Percentiles rank a stretch among this genome's conserved stretches.
phyloP scores from a whole-genome alignment of 371 early-diverging fungal genomes.

The Lichtheimia hyalospora region DNA sequence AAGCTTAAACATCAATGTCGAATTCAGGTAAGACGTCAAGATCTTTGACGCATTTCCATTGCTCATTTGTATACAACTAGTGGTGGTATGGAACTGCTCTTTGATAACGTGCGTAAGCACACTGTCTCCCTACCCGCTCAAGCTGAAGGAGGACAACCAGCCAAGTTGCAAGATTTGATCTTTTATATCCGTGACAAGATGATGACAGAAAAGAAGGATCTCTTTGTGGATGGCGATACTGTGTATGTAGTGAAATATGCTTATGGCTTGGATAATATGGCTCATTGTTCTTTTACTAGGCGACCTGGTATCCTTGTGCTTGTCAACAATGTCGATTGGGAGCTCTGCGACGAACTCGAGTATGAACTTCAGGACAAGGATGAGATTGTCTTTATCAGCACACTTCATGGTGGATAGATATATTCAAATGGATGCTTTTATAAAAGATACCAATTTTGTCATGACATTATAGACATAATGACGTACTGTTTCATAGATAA shows the following conservation, averaged over 20 bases:
- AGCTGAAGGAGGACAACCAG: slow-evolving; percentile 30
- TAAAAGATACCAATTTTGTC: too few species aligned
- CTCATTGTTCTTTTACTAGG: slow-evolving; percentile 34
- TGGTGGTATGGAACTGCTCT: slow-evolving; percentile 94
- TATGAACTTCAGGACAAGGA: slow-evolving; percentile 79
- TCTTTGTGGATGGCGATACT: slow-evolving; percentile 83
- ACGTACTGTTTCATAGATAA: too few species aligned
- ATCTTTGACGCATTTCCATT: not conserved
- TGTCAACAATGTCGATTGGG: slow-evolving; percentile 96
- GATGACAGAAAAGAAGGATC: slow-evolving; percentile 80
- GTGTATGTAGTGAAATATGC: slow-evolving; percentile 59
- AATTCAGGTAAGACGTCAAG: slow-evolving; percentile 12
- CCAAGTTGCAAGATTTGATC: slow-evolving; percentile 75
- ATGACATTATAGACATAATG: too few species aligned
- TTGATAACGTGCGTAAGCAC: slow-evolving; percentile 71
- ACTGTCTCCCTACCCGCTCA: slow-evolving; percentile 53
- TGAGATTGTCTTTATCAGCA: slow-evolving; percentile 91
- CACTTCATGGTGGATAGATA: slow-evolving; percentile 71
- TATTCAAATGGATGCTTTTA: too few species aligned
- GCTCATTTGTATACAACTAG: slow-evolving; percentile 28
- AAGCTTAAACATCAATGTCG: slow-evolving; percentile 11
- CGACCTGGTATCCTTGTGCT: slow-evolving; percentile 95
- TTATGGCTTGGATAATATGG: not conserved
- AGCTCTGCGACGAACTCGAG: slow-evolving; percentile 88
- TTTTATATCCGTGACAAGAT: slow-evolving; percentile 67